A percentile compares a stretch with the other conserved stretches of the same genome.
Conservation (phyloP, 2,329 filamentous ascomycete genomes). For the Ophiostoma quercus region DNA sequence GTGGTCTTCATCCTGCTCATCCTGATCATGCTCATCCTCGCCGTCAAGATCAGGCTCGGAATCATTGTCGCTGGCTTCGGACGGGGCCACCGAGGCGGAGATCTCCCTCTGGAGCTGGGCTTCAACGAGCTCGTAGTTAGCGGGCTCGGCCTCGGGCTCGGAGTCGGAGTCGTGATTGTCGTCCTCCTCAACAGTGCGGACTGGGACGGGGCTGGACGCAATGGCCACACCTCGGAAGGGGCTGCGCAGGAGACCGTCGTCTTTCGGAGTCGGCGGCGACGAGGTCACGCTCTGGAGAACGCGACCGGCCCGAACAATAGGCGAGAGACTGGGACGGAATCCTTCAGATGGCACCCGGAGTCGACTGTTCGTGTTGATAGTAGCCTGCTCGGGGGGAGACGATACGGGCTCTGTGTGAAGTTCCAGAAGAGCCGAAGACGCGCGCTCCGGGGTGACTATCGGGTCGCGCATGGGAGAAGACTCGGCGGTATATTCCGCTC, state of each 20-base stretch:
- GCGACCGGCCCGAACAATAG: constrained; percentile 54
- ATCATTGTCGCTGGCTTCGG: neutral
- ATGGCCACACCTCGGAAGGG: constrained; percentile 45
- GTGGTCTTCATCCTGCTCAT: neutral
- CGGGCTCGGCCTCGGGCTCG: constrained; percentile 12
- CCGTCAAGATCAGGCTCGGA: neutral
- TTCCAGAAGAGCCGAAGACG: neutral
- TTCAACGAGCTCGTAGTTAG: constrained; percentile 3
- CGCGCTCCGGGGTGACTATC: neutral
- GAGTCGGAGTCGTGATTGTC: constrained; percentile 5
- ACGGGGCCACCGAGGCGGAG: neutral
- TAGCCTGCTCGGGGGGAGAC: neutral
- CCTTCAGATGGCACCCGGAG: constrained; percentile 32
- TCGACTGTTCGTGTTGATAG: constrained; percentile 22
- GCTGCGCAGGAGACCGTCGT: constrained; percentile 49
- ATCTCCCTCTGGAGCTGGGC: constrained; percentile 10
- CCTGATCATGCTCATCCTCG: neutral
- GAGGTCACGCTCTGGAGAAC: constrained; percentile 55
- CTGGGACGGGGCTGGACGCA: constrained; percentile 27
- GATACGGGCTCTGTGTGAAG: neutral
- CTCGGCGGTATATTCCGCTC: neutral
- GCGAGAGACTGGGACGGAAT: constrained; percentile 46
- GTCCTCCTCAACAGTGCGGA: neutral
- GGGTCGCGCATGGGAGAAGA: neutral
- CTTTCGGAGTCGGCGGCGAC: constrained; percentile 53